Evolutionary conservation across 495 filamentous ascomycete genomes (phyloP).

Genomic region (Tuber aestivum): DNA sequence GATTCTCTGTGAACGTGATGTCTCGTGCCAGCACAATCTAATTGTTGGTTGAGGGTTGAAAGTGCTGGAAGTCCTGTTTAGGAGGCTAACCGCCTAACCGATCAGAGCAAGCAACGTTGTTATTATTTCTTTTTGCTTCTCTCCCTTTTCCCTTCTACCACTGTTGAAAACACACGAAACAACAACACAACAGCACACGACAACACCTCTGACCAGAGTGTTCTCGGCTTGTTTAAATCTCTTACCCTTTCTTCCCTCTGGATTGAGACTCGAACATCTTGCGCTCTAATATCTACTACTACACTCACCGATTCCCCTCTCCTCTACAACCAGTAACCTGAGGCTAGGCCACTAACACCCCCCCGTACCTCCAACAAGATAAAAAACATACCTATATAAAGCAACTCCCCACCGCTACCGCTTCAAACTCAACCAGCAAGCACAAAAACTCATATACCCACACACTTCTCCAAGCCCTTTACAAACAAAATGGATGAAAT

Average conservation of each 20-base stretch:
- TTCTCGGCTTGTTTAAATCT: conserved; percentile 11
- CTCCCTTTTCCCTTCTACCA: conserved; percentile 14
- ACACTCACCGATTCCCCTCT: background rate
- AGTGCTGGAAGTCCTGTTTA: background rate
- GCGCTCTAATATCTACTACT: background rate
- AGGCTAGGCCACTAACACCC: background rate
- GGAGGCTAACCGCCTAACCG: conserved; percentile 13
- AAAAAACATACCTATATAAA: background rate
- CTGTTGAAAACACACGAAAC: conserved; percentile 9
- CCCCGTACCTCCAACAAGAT: background rate
- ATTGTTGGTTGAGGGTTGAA: background rate
- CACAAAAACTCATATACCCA: background rate
- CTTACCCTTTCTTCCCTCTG: background rate
- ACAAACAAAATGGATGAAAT: conserved; percentile 28
- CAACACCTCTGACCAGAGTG: conserved; percentile 20
- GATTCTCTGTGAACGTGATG: background rate
- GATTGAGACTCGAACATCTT: background rate
- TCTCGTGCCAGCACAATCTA: background rate
- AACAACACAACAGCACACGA: conserved; percentile 7
- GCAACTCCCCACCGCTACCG: background rate
- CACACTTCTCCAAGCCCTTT: conserved; percentile 1
- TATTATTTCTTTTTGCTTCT: conserved; percentile 10
- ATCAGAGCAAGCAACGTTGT: conserved; percentile 30
- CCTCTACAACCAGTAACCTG: background rate
- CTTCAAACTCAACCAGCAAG: background rate